phyloP scores from a whole-genome alignment of 2,329 filamentous ascomycete species.

The Sporothrix inflata region DNA sequence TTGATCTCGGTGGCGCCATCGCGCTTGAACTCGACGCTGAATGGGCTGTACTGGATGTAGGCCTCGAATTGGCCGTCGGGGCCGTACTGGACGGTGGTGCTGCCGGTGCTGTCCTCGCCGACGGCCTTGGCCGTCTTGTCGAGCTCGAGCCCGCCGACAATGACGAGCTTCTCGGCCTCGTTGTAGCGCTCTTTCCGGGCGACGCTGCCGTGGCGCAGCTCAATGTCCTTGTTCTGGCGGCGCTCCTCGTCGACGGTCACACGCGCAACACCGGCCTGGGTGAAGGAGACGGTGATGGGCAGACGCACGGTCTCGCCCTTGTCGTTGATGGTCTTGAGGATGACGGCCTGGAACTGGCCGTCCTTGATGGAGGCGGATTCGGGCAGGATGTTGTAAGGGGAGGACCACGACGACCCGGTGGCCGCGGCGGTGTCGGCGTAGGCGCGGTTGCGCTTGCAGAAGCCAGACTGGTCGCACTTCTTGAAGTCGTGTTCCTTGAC shows the following conservation, averaged over 20 bases:
- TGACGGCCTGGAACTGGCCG: conserved; percentile 75
- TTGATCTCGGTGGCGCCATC: conserved; percentile 81
- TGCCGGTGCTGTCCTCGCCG: conserved; percentile 67
- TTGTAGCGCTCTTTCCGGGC: conserved; percentile 93
- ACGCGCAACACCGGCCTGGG: conserved; percentile 84
- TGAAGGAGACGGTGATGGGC: conserved; percentile 83
- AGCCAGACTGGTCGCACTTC: conserved; percentile 91
- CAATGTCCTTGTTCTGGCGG: conserved; percentile 84
- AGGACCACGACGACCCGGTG: conserved; percentile 69
- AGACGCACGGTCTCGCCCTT: conserved; percentile 72
- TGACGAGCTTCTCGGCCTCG: conserved; percentile 81
- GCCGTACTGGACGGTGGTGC: conserved; percentile 79
- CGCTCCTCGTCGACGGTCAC: conserved; percentile 91
- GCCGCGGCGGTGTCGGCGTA: conserved; percentile 78
- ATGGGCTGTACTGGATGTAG: conserved; percentile 79
- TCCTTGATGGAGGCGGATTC: conserved; percentile 75
- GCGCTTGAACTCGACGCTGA: conserved; percentile 82
- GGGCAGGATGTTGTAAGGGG: conserved; percentile 77
- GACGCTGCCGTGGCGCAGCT: conserved; percentile 80
- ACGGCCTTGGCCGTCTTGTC: conserved; percentile 76
- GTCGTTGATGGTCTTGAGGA: conserved; percentile 76
- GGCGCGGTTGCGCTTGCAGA: conserved; percentile 92
- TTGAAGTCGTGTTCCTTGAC: conserved; percentile 99
- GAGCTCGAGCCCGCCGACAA: conserved; percentile 77
- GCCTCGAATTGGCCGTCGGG: conserved; percentile 76